phyloP scores from a whole-genome alignment of 495 filamentous ascomycete genomes.

The Darksidea phi region DNA sequence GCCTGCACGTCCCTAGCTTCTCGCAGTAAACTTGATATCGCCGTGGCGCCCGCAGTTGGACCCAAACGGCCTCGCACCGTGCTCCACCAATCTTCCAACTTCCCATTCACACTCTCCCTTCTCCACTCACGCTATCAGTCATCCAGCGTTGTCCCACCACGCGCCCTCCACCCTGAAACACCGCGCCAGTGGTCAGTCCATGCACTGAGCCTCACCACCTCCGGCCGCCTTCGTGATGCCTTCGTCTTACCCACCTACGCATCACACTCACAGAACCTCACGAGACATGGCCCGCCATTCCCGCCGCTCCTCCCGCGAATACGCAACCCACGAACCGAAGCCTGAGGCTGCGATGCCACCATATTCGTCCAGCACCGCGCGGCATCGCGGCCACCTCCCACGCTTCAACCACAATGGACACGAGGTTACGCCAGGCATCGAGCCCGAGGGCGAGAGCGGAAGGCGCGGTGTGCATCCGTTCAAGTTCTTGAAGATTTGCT shows the following conservation, averaged over 20 bases:
- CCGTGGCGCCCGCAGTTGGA: neutral
- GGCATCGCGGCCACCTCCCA: constrained; percentile 20
- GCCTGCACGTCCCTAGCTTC: neutral
- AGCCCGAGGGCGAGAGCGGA: constrained; percentile 65
- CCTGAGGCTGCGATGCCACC: constrained; percentile 13
- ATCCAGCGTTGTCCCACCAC: neutral
- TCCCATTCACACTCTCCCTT: neutral
- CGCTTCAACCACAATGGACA: constrained; percentile 46
- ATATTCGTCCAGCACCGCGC: neutral
- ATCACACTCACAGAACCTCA: neutral
- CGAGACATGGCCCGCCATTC: neutral
- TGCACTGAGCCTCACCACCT: neutral
- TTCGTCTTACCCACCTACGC: neutral
- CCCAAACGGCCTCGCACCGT: neutral
- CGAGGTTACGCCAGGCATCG: constrained; percentile 47
- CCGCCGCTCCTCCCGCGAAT: neutral
- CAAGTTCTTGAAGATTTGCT: constrained; percentile 61
- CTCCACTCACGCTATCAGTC: neutral
- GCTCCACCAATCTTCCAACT: neutral
- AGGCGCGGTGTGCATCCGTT: constrained; percentile 60
- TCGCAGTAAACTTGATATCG: neutral
- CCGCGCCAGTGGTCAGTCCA: neutral
- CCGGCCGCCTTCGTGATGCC: neutral
- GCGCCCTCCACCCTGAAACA: constrained; percentile 1
- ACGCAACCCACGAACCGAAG: constrained; percentile 14